Conservation (phyloP, 805 yeast species). For the Hyphopichia homilentoma region DNA sequence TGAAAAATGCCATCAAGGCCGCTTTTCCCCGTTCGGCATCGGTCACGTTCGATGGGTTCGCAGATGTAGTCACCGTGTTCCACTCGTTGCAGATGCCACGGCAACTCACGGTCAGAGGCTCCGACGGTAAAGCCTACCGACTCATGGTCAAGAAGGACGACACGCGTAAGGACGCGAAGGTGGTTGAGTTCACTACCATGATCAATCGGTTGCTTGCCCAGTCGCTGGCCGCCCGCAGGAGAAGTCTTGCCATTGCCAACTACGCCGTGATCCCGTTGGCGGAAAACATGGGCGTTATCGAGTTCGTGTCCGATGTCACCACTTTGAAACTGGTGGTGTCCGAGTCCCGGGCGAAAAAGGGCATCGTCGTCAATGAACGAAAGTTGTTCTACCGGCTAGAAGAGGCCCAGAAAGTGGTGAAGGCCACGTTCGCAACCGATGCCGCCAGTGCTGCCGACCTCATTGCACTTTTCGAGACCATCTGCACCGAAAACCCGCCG, state of each 20-base stretch:
- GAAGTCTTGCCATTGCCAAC: constrained; percentile 68
- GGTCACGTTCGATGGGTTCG: constrained; percentile 58
- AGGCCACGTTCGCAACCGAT: constrained; percentile 8
- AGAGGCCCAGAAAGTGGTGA: constrained; percentile 25
- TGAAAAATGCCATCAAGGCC: constrained; percentile 36
- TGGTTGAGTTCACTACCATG: constrained; percentile 86
- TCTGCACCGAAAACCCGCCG: constrained; percentile 49
- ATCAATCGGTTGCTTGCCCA: constrained; percentile 68
- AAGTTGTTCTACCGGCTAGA: constrained; percentile 25
- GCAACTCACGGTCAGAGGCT: constrained; percentile 69
- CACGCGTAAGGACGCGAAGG: constrained; percentile 89
- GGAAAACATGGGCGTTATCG: constrained; percentile 86
- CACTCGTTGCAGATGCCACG: constrained; percentile 86
- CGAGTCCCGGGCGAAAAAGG: constrained; percentile 25
- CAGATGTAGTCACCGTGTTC: constrained; percentile 65
- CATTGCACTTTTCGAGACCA: constrained; percentile 17
- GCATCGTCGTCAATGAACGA: constrained; percentile 20
- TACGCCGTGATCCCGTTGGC: constrained; percentile 87
- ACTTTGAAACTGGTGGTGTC: constrained; percentile 30
- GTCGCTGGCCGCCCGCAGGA: constrained; percentile 67
- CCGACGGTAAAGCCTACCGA: constrained; percentile 70
- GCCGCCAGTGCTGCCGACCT: constrained; percentile 12
- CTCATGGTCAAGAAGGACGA: constrained; percentile 88
- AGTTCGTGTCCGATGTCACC: constrained; percentile 40
- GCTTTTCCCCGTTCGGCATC: constrained; percentile 45